Percentiles rank a stretch among this genome's conserved stretches.
Conservation (phyloP, 2,329 filamentous ascomycete species). For the Pleomassaria siparia region DNA sequence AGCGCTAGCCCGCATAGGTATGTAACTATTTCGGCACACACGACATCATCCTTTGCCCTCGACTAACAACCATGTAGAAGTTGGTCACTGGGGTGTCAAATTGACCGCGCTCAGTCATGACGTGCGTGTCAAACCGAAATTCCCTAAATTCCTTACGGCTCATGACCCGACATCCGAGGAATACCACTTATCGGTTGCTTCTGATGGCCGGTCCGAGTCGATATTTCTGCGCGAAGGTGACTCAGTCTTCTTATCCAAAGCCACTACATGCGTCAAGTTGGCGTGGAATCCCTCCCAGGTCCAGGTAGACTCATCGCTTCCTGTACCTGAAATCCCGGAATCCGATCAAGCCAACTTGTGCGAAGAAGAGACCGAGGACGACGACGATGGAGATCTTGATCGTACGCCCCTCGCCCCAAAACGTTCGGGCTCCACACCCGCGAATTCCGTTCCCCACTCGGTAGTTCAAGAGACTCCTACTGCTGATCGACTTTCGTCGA, state of each 20-base stretch:
- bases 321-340: conserved; percentile 10
- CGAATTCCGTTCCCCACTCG: conserved; percentile 23
- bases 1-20: conserved; percentile 12
- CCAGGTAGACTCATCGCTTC: conserved; percentile 34
- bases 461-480: conserved; percentile 38
- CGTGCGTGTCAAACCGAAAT: conserved; percentile 20
- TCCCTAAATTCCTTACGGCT: not conserved
- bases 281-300: conserved; percentile 22
- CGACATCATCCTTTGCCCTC: not conserved
- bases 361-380: conserved; percentile 22
- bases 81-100: conserved; percentile 23
- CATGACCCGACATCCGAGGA: conserved; percentile 7
- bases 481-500: conserved; percentile 15
- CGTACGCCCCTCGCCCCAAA: conserved; percentile 20
- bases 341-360: not conserved
- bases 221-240: conserved; percentile 34
- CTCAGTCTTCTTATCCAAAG: conserved; percentile 17
- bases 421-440: conserved; percentile 25
- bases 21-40: not conserved
- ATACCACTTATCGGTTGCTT: conserved; percentile 24
- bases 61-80: conserved; percentile 13
- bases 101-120: conserved; percentile 23
- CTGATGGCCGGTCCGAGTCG: conserved; percentile 19
- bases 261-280: conserved; percentile 15
- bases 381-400: conserved; percentile 23